Evolutionary conservation across 78 protist species (phyloP).

Genomic region (Speleostelium caveatum): DNA sequence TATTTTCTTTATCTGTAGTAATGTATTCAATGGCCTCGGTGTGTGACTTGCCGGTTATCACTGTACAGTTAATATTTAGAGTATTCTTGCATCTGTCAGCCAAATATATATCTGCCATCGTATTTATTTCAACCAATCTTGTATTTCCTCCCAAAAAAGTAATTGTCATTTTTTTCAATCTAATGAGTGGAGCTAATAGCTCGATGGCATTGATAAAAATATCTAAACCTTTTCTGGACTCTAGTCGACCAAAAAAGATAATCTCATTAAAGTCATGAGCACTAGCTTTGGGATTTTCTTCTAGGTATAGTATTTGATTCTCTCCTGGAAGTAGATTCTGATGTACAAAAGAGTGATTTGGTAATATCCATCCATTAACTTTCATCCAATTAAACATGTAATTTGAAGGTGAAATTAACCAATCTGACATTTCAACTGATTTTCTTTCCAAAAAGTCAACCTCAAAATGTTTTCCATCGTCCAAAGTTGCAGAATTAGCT

Average conservation of each 20-base stretch:
- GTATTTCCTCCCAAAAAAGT: slow-evolving; percentile 66
- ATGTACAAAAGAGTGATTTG: slow-evolving; percentile 49
- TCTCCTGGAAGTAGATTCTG: slow-evolving; percentile 66
- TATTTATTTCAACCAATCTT: slow-evolving; percentile 13
- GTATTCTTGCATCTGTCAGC: background rate
- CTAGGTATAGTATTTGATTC: slow-evolving; percentile 1
- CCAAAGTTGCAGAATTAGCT: slow-evolving; percentile 58
- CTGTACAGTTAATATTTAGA: background rate
- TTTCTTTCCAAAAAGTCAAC: slow-evolving; percentile 56
- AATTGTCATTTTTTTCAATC: background rate
- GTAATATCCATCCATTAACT: slow-evolving; percentile 30
- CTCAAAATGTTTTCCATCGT: slow-evolving; percentile 78
- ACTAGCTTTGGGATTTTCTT: background rate
- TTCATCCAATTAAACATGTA: slow-evolving; percentile 76
- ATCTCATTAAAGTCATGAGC: slow-evolving; percentile 28
- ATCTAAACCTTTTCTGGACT: slow-evolving; percentile 69
- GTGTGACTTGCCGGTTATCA: slow-evolving; percentile 32
- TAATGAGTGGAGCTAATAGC: background rate
- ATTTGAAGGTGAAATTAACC: slow-evolving; percentile 50
- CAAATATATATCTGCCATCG: slow-evolving; percentile 41
- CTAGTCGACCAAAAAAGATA: slow-evolving; percentile 61
- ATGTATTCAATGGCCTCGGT: slow-evolving; percentile 50
- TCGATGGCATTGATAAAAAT: slow-evolving; percentile 40
- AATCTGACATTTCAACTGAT: slow-evolving; percentile 42
- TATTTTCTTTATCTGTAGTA: background rate